Conservation (phyloP, 2,329 filamentous ascomycete genomes). For the Tolypocladium tundrense region DNA sequence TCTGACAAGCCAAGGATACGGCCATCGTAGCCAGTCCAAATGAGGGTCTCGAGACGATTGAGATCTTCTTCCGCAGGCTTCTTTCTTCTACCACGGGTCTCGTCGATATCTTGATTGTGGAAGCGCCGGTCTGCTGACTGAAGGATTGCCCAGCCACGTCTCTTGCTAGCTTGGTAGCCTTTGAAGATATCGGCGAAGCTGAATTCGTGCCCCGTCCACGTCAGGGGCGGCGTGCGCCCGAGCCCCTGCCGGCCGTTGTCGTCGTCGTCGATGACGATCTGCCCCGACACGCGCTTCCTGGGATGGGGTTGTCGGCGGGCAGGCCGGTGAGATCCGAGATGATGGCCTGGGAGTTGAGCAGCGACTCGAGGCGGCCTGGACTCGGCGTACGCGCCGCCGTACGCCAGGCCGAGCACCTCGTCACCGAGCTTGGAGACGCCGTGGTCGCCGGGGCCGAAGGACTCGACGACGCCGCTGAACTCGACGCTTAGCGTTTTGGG, state of each 20-base stretch:
- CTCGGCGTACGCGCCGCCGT: constrained; percentile 85
- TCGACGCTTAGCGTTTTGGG: constrained; percentile 65
- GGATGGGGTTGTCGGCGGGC: neutral
- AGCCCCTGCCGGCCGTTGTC: constrained; percentile 11
- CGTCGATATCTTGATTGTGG: too few species aligned
- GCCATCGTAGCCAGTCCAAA: too few species aligned
- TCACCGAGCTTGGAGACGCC: constrained; percentile 60
- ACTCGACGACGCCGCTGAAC: constrained; percentile 60
- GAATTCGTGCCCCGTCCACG: constrained; percentile 18
- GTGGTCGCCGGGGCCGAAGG: constrained; percentile 40
- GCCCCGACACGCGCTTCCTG: constrained; percentile 10
- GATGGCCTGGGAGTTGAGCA: too few species aligned
- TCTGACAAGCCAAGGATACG: too few species aligned
- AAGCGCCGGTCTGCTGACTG: too few species aligned
- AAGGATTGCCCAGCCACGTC: too few species aligned
- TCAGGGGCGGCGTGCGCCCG: constrained; percentile 11
- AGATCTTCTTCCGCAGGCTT: too few species aligned
- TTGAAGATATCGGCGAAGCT: too few species aligned
- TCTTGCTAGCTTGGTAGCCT: too few species aligned
- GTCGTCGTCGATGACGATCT: constrained; percentile 20
- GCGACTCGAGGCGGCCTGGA: constrained; percentile 19
- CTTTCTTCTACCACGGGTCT: too few species aligned
- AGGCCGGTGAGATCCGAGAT: too few species aligned
- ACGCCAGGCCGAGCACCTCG: constrained; percentile 80
- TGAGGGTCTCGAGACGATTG: too few species aligned